Conservation (phyloP, 2,329 filamentous ascomycete genomes). For the Hymenoscyphus salicellus region DNA sequence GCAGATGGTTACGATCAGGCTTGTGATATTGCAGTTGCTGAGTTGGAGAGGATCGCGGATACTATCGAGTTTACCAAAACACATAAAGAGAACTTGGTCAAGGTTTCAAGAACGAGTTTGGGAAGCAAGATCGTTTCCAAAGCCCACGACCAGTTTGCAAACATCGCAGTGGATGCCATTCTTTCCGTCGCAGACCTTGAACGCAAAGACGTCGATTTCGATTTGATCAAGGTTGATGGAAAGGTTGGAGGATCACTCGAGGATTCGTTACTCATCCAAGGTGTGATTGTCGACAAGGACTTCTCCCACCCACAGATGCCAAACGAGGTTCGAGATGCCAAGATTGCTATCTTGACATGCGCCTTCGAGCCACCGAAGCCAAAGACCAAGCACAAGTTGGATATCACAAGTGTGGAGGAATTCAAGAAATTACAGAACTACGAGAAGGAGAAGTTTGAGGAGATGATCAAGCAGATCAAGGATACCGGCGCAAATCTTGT, state of each 20-base stretch:
- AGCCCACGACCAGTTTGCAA: conserved; percentile 95
- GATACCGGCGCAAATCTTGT: conserved; percentile 94
- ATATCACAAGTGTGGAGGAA: conserved; percentile 95
- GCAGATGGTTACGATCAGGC: conserved; percentile 97
- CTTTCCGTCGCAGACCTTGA: conserved; percentile 94
- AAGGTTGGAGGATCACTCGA: conserved; percentile 94
- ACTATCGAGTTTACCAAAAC: conserved; percentile 79
- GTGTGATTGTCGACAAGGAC: conserved; percentile 98
- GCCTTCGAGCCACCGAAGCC: conserved; percentile 98
- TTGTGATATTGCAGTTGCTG: conserved; percentile 90
- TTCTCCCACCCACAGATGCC: conserved; percentile 99
- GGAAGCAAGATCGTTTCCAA: conserved; percentile 99
- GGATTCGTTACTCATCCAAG: conserved; percentile 91
- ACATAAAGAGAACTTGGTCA: conserved; percentile 80
- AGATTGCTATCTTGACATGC: conserved; percentile 95
- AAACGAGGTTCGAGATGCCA: conserved; percentile 88
- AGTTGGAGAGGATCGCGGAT: conserved; percentile 92
- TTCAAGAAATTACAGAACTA: conserved; percentile 97
- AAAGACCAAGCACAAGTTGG: conserved; percentile 99
- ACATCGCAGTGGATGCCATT: conserved; percentile 95
- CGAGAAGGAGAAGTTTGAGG: conserved; percentile 91
- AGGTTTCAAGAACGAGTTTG: conserved; percentile 91
- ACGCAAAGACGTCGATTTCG: conserved; percentile 96
- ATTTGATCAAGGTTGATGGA: conserved; percentile 98
- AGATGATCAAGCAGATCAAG: conserved; percentile 99